Conservation (phyloP, 306 rosid genomes). For the Mimosa pudica region DNA sequence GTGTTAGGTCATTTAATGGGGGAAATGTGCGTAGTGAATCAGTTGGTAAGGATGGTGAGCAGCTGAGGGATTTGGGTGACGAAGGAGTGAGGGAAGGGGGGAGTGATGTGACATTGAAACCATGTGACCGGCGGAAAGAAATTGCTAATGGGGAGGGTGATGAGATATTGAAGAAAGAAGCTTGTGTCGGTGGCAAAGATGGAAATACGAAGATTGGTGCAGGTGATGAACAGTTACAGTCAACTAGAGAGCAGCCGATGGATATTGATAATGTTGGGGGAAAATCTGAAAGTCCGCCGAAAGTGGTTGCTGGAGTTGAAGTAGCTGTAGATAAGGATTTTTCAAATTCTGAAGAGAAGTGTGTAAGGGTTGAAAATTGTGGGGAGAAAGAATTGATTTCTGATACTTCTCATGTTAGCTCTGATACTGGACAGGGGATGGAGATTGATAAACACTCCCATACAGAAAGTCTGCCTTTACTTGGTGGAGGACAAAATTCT, state of each 20-base stretch:
- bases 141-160: constrained; percentile 33
- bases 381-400: constrained; percentile 13
- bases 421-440: constrained; percentile 42
- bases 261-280: constrained; percentile 35
- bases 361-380: constrained; percentile 1
- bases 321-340: constrained; percentile 24
- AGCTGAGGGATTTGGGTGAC: constrained; percentile 32
- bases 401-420: constrained; percentile 19
- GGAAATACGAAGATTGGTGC: constrained; percentile 24
- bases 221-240: constrained; percentile 26
- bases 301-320: constrained; percentile 40
- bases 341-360: constrained; percentile 35
- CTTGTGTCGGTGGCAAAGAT: neutral
- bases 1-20: constrained; percentile 37
- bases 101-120: constrained; percentile 38
- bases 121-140: constrained; percentile 39
- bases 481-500: neutral
- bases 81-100: constrained; percentile 27
- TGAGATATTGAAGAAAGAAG: constrained; percentile 33
- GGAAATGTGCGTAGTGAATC: constrained; percentile 34
- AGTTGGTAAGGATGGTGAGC: constrained; percentile 37
- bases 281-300: constrained; percentile 21
- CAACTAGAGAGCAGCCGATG: constrained; percentile 39
- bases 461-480: neutral
- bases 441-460: constrained; percentile 32